Percentiles rank a stretch among this genome's conserved stretches.
These are phyloP conservation scores for Sporobolomyces pararoseus DNA, from an alignment of 768 basidiomycete species.

Conservation along the genomic window DNA sequence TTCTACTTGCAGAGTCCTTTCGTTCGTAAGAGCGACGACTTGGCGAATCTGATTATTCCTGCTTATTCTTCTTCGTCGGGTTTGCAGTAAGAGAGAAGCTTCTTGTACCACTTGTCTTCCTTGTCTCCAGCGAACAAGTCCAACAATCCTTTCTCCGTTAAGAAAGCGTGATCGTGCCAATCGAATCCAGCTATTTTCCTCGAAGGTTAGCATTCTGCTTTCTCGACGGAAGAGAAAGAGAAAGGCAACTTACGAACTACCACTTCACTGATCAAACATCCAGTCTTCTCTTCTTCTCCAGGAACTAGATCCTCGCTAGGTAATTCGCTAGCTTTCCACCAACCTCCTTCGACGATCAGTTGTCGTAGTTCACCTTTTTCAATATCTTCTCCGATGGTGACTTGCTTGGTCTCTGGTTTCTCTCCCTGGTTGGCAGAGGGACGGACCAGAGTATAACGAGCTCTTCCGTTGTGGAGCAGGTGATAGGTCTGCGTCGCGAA, in stretches of 20 bases:
- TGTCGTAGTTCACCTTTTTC: conserved; percentile 52
- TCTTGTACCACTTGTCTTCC: conserved; percentile 28
- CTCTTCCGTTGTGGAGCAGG: conserved; percentile 56
- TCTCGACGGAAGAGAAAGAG: not conserved
- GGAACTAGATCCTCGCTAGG: conserved; percentile 47
- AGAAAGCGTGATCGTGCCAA: conserved; percentile 57
- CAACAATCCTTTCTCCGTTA: conserved; percentile 51
- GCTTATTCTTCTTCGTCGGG: conserved; percentile 1
- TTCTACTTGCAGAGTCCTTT: too few relatives aligned
- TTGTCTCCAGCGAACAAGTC: conserved; percentile 50
- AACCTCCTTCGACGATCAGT: conserved; percentile 31
- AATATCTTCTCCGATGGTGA: conserved; percentile 54
- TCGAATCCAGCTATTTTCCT: conserved; percentile 49
- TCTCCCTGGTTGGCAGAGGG: conserved; percentile 44
- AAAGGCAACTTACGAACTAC: conserved; percentile 54
- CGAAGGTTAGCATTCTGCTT: not conserved
- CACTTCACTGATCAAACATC: conserved; percentile 61
- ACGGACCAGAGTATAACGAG: conserved; percentile 56
- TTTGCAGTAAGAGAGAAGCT: conserved; percentile 7
- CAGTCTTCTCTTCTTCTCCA: conserved; percentile 48
- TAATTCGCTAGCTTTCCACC: conserved; percentile 49
- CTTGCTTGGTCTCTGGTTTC: conserved; percentile 50
- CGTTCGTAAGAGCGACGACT: too few relatives aligned
- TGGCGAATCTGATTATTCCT: too few relatives aligned
- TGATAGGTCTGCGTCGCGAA: conserved; percentile 55